Evolutionary conservation across 225 moss, liverwort and hornwort species (phyloP), one percentile per base, ranked within the genome.

Genomic region (Rhytidiadelphus loreus): DNA sequence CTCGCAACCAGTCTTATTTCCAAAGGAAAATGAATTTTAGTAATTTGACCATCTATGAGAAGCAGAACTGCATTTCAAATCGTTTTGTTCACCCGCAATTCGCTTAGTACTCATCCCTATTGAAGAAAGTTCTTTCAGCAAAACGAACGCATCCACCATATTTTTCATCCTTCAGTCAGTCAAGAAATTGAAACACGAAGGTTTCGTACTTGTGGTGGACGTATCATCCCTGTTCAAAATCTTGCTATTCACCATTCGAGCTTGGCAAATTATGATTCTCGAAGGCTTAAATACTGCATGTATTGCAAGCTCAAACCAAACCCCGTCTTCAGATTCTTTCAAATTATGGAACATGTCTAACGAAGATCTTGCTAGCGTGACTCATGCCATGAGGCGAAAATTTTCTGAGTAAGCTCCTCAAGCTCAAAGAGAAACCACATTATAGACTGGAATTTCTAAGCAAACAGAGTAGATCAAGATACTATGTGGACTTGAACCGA

Each of bases 401-500:
- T 58, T 20, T 85, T 78, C 60, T 37, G n/a, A 87, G 59, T 71
- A 87, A 83, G 43, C 16, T 60, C 9, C 52, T 75, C 23, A 35
- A 39, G 48, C n/a, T 22, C 14, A 63, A 55, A 65, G 72, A 81
- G 74, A 52, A 37, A 32, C n/a, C 37, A 30, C n/a, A 44, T 24
- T 77, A 9, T 39, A 50, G 21, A 68, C 24, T 65, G 80, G 16
- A 29, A 74, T 33, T 60, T 11, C 28, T 41, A 43, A 76, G 66
- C 35, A 21, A 41, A 55, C 33, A 29, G 23, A 33, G 22, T 22
- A 41, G 3, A 3, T 95, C 83, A 97, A 75, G 96, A 90, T 21
- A 98, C 92, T 65, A 93, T 94, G 63, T 95, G 94, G 41, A 99
- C 94, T 88, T 97, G 97, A 88, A 99, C 91, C 8, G 97, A 96